Evolutionary conservation across 345 rosid species (phyloP), one percentile per base, ranked within the genome.

Genomic region (Aethionema arabicum): DNA sequence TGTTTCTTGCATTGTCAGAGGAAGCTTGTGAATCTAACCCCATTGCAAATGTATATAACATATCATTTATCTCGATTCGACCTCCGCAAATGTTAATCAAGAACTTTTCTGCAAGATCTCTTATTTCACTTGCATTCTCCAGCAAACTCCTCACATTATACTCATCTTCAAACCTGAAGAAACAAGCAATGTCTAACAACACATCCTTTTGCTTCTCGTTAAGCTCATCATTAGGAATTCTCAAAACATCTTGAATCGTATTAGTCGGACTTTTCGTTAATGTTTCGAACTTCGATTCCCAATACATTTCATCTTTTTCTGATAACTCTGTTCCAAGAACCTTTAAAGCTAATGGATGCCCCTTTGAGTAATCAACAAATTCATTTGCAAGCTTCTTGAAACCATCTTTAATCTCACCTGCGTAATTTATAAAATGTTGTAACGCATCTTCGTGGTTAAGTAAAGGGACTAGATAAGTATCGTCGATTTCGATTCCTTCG

Each of bases 171-270:
- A 61, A 59, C 11, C 32, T 59, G 5, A 71, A 72, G 61, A 74
- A 72, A 35, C 70, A 72, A 4, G 77, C 79, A 15, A 79, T 60
- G 16, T 69, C 78, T 4, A 72, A 54, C 59, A 79, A 79, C 3
- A 58, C 50, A 4, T 15, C 30, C 64, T 70, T 53, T 4, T 54
- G 49, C 36, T 12, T 7, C 10, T 52, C 27, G 8, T 58, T 14
- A 2, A 79, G 59, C 2, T 63, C 72, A 62, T 72, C 67, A n/a
- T 53, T 73, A 29, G 80, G 73, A 41, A 58, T 39, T 30, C 13
- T 65, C 36, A 73, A 15, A 4, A 67, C 27, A 4, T 51, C 43
- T 2, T 11, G 46, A 16, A 79, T 70, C 9, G 50, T 13, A 2
- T n/a, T 39, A 21, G 42, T 31, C 7, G 69, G 61, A 41, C 43